A percentile compares a stretch with the other conserved stretches of the same genome.
Conservation (phyloP, 805 yeast species). For the Candida silvicultrix region DNA sequence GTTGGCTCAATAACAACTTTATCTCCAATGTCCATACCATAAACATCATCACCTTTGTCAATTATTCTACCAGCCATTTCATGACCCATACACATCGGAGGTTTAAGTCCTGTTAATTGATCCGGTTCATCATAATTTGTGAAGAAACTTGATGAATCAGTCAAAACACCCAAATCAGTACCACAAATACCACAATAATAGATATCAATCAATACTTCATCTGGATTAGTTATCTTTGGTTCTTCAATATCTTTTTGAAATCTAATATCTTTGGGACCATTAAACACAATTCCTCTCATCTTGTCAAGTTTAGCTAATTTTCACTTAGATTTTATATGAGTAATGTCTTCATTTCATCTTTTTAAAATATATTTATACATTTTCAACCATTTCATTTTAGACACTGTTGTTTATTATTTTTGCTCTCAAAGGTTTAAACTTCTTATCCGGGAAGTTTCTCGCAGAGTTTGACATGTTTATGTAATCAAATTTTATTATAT, state of each 20-base stretch:
- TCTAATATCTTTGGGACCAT: slow-evolving; percentile 38
- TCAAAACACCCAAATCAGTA: slow-evolving; percentile 51
- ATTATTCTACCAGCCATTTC: slow-evolving; percentile 43
- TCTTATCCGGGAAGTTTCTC: too few species aligned
- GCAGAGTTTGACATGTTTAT: too few species aligned
- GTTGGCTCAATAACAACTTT: slow-evolving; percentile 60
- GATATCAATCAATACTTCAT: slow-evolving; percentile 39
- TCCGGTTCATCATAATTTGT: slow-evolving; percentile 31
- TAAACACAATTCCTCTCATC: slow-evolving; percentile 45
- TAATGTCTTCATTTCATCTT: too few species aligned
- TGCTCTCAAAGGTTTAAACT: too few species aligned
- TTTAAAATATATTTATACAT: too few species aligned
- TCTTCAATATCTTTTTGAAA: slow-evolving; percentile 29
- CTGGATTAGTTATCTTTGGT: slow-evolving; percentile 29
- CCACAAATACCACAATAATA: slow-evolving; percentile 61
- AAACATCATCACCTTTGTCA: slow-evolving; percentile 41
- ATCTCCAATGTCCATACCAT: slow-evolving; percentile 41
- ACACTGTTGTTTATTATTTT: too few species aligned
- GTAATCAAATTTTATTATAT: neutral
- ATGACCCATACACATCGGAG: slow-evolving; percentile 49
- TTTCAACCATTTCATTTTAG: too few species aligned
- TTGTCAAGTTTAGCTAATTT: too few species aligned
- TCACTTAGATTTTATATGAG: too few species aligned
- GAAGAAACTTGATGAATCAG: slow-evolving; percentile 56
- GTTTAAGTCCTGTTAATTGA: slow-evolving; percentile 31